These are phyloP conservation scores for Xylariales sp. DNA, from an alignment of 2,329 filamentous ascomycete species.

Conservation along the genomic window DNA sequence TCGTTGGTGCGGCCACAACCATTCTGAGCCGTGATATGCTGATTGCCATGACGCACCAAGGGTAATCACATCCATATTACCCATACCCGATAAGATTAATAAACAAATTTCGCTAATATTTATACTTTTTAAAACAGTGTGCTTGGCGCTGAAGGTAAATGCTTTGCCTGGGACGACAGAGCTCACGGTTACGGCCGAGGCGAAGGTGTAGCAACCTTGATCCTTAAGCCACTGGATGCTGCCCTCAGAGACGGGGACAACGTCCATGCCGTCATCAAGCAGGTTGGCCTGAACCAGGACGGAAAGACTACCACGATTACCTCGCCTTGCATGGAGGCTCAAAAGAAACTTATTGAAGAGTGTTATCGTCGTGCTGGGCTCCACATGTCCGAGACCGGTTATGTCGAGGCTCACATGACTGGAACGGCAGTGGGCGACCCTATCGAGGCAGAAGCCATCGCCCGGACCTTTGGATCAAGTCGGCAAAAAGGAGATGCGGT, in stretches of 20 bases:
- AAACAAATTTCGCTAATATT: too few relatives aligned
- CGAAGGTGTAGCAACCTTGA: constrained; percentile 36
- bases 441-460: constrained; percentile 4
- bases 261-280: constrained; percentile 12
- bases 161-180: constrained; percentile 26
- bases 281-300: constrained; percentile 10
- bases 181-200: constrained; percentile 43
- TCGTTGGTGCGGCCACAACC: constrained; percentile 1
- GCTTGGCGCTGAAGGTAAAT: constrained; percentile 9
- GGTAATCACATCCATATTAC: constrained; percentile 3
- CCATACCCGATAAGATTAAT: too few relatives aligned
- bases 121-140: too few relatives aligned
- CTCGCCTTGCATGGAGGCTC: constrained; percentile 1
- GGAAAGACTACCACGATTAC: constrained; percentile 8
- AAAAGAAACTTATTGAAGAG: constrained; percentile 1
- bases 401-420: constrained; percentile 9
- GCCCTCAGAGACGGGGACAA: constrained; percentile 36
- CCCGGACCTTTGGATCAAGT: neutral
- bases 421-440: constrained; percentile 6
- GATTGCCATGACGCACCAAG: constrained; percentile 2
- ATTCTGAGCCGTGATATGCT: constrained; percentile 4
- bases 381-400: constrained; percentile 5
- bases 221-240: constrained; percentile 37
- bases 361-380: constrained; percentile 7
- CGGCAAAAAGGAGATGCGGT: neutral